A percentile compares a stretch with the other conserved stretches of the same genome.
These are phyloP conservation scores for Aspergillus nanangensis DNA, from an alignment of 495 filamentous ascomycete species.

Conservation along the genomic window DNA sequence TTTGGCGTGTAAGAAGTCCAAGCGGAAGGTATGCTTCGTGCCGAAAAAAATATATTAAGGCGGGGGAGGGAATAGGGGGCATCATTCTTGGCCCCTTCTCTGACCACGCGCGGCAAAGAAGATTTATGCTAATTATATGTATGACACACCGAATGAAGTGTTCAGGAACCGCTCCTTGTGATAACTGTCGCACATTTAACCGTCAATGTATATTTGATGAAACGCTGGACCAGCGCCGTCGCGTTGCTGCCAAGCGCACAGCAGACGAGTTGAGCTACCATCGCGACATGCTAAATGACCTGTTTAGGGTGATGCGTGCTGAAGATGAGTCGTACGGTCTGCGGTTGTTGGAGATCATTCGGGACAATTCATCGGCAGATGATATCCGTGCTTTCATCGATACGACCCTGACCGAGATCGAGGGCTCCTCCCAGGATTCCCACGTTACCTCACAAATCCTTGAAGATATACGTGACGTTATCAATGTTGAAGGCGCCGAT, in stretches of 20 bases:
- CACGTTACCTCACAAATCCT: conserved; percentile 20
- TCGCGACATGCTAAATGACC: conserved; percentile 36
- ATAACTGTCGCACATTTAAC: conserved; percentile 38
- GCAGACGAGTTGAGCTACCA: conserved; percentile 42
- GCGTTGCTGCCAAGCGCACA: conserved; percentile 45
- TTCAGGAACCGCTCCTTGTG: conserved; percentile 36
- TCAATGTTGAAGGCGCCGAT: conserved; percentile 28
- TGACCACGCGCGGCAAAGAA: neutral
- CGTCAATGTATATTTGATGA: conserved; percentile 43
- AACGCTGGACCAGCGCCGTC: conserved; percentile 43
- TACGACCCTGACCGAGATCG: conserved; percentile 22
- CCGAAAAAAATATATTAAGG: too few species aligned
- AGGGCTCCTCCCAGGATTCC: conserved; percentile 6
- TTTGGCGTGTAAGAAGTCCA: conserved; percentile 44
- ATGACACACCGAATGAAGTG: too few species aligned
- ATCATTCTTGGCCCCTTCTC: neutral
- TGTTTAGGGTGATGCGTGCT: conserved; percentile 34
- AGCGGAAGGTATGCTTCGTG: conserved; percentile 36
- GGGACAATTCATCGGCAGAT: conserved; percentile 28
- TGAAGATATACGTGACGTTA: conserved; percentile 25
- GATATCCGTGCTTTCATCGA: conserved; percentile 35
- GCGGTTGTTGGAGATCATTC: conserved; percentile 32
- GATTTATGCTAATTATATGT: neutral
- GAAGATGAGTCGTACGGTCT: conserved; percentile 26
- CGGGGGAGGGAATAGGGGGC: too few species aligned